Percentiles rank a stretch among this genome's conserved stretches.
phyloP scores from a whole-genome alignment of 2,329 filamentous ascomycete species.

The Colletotrichum sp. region DNA sequence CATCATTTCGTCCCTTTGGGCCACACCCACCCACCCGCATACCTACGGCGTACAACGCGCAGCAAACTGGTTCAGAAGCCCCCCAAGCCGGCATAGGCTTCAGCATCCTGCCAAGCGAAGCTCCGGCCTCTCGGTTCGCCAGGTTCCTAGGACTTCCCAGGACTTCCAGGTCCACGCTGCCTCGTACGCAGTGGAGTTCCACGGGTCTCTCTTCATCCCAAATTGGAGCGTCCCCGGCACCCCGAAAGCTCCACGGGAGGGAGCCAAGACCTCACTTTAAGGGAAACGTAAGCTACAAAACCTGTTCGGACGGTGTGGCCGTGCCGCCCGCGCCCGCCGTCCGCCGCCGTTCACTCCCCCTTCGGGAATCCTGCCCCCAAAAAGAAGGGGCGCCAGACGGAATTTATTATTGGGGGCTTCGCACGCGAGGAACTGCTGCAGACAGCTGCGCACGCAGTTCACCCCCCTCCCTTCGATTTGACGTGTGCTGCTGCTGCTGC shows the following conservation, averaged over 20 bases:
- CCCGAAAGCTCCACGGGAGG: conserved; percentile 13
- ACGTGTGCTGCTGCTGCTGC: not conserved
- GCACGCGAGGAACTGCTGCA: not conserved
- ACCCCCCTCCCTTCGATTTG: conserved; percentile 1
- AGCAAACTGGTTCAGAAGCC: not conserved
- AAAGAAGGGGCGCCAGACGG: not conserved
- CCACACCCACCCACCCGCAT: not conserved
- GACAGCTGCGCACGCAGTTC: not conserved
- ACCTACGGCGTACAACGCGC: not conserved
- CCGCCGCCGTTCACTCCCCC: not conserved
- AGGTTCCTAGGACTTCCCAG: not conserved
- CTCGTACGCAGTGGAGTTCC: conserved; percentile 17
- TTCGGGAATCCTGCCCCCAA: conserved; percentile 4
- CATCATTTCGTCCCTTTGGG: conserved; percentile 7
- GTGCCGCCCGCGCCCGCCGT: conserved; percentile 14
- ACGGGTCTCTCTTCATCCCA: conserved; percentile 16
- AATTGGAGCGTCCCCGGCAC: conserved; percentile 8
- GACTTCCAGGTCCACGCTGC: conserved; percentile 9
- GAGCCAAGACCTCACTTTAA: conserved; percentile 14
- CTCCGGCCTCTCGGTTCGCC: conserved; percentile 6
- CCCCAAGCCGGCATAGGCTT: not conserved
- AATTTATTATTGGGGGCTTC: conserved; percentile 18
- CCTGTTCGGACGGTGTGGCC: conserved; percentile 20
- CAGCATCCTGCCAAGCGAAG: conserved; percentile 1
- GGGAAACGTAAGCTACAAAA: conserved; percentile 21